phyloP scores from a whole-genome alignment of 2,329 filamentous ascomycete species.

The Rosellinia necatrix region DNA sequence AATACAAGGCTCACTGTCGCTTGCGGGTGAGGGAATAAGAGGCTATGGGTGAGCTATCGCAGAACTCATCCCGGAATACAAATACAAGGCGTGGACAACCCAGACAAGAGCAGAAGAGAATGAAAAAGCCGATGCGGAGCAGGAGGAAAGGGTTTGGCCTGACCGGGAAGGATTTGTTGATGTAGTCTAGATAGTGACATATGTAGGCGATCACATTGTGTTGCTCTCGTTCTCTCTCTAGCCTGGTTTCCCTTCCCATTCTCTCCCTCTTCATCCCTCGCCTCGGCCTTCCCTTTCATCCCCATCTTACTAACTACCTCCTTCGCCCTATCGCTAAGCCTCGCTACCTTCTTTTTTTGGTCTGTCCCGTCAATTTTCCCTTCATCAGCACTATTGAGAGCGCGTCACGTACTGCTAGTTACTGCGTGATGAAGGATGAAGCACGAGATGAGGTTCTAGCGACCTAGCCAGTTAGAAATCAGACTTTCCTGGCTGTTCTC shows the following conservation, averaged over 20 bases:
- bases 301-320: not conserved
- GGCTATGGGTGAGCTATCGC: not conserved
- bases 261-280: not conserved
- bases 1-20: not conserved
- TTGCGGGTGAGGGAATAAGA: not conserved
- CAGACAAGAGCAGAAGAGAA: not conserved
- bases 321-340: not conserved
- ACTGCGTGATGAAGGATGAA: slow-evolving; percentile 1
- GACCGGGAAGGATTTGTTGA: slow-evolving; percentile 6
- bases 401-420: not conserved
- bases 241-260: too few species aligned
- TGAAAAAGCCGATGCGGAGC: not conserved
- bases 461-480: slow-evolving; percentile 5
- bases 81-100: not conserved
- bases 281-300: not conserved
- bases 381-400: too few species aligned
- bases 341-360: too few species aligned
- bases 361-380: too few species aligned
- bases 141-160: not conserved
- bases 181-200: not conserved
- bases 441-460: slow-evolving; percentile 15
- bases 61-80: slow-evolving; percentile 1
- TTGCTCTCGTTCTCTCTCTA: too few species aligned
- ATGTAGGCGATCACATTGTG: not conserved
- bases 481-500: not conserved